Evolutionary conservation across 495 filamentous ascomycete genomes (phyloP).

Genomic region (Neurospora sp.): DNA sequence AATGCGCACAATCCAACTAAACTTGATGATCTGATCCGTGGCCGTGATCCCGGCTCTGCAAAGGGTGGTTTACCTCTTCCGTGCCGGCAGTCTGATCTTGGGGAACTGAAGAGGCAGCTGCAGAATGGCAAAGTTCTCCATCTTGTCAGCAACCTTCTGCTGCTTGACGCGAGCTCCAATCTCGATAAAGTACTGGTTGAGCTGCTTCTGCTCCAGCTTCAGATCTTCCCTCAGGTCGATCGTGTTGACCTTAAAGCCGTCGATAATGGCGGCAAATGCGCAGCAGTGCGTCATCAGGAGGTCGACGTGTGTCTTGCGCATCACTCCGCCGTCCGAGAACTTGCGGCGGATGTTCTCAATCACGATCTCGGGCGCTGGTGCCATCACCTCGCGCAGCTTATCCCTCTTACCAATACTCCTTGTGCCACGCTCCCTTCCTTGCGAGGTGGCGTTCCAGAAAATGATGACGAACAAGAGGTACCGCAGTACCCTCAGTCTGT

Average conservation of each 20-base stretch:
- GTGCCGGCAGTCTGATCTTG: slow-evolving; percentile 31
- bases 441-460: slow-evolving; percentile 38
- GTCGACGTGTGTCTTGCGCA: slow-evolving; percentile 54
- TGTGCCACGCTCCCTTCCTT: slow-evolving; percentile 31
- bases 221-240: slow-evolving; percentile 70
- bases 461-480: slow-evolving; percentile 58
- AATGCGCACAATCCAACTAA: not conserved
- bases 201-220: slow-evolving; percentile 55
- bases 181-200: slow-evolving; percentile 65
- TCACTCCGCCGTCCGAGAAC: slow-evolving; percentile 51
- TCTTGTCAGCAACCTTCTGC: slow-evolving; percentile 38
- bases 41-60: not conserved
- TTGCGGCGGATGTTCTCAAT: slow-evolving; percentile 58
- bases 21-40: not conserved
- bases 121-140: slow-evolving; percentile 55
- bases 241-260: slow-evolving; percentile 70
- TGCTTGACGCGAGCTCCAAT: slow-evolving; percentile 59
- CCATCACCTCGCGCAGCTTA: slow-evolving; percentile 35
- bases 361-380: slow-evolving; percentile 48
- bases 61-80: slow-evolving; percentile 5
- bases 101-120: slow-evolving; percentile 78
- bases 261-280: slow-evolving; percentile 57
- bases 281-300: slow-evolving; percentile 60
- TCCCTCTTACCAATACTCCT: slow-evolving; percentile 37
- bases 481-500: slow-evolving; percentile 51